Conservation (phyloP, 768 basidiomycete genomes). For the Chiua virens region DNA sequence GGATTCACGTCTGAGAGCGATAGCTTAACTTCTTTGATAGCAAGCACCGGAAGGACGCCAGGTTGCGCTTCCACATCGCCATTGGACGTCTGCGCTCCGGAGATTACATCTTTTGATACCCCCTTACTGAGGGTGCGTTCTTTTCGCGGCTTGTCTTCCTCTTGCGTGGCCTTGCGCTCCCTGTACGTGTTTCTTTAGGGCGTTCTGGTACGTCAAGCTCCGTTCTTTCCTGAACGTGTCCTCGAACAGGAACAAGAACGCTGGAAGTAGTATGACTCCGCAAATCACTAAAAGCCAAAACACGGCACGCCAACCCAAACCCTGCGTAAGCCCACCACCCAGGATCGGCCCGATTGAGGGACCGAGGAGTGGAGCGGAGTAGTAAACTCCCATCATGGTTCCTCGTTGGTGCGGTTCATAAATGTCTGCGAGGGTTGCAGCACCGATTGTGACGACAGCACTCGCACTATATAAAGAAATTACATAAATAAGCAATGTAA, state of each 20-base stretch:
- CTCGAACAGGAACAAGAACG: slow-evolving; percentile 70
- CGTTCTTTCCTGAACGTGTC: slow-evolving; percentile 87
- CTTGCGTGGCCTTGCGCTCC: slow-evolving; percentile 15
- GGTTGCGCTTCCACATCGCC: slow-evolving; percentile 24
- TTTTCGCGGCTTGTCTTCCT: slow-evolving; percentile 11
- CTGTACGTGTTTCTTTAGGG: slow-evolving; percentile 46
- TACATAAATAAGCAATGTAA: not conserved
- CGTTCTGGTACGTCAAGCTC: slow-evolving; percentile 74
- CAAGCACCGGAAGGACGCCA: slow-evolving; percentile 7
- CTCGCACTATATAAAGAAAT: slow-evolving; percentile 46
- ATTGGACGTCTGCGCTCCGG: slow-evolving; percentile 10
- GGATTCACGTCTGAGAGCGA: slow-evolving; percentile 74
- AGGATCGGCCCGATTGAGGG: slow-evolving; percentile 67
- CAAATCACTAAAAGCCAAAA: slow-evolving; percentile 83
- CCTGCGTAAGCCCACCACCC: slow-evolving; percentile 68
- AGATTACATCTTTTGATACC: not conserved
- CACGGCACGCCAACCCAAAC: slow-evolving; percentile 75
- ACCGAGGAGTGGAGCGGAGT: slow-evolving; percentile 76
- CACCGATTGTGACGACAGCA: slow-evolving; percentile 69
- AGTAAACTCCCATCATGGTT: slow-evolving; percentile 79
- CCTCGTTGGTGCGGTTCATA: slow-evolving; percentile 76
- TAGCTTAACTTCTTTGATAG: slow-evolving; percentile 45
- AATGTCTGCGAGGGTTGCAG: slow-evolving; percentile 75
- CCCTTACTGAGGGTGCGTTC: slow-evolving; percentile 8
- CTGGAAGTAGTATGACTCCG: slow-evolving; percentile 50